Conservation (phyloP, 2,329 filamentous ascomycete genomes). For the Cadophora malorum region DNA sequence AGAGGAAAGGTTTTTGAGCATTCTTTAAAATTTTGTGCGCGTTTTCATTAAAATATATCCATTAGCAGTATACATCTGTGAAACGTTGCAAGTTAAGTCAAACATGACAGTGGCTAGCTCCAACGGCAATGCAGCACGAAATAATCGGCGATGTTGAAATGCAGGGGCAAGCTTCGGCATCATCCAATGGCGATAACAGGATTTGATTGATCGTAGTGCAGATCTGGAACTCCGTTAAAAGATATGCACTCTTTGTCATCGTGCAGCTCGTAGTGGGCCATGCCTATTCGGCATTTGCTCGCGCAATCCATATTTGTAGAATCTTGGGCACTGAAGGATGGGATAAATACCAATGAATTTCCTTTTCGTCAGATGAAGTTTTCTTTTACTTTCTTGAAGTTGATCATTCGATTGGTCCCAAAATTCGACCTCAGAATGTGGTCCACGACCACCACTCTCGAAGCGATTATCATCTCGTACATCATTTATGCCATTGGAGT, state of each 20-base stretch:
- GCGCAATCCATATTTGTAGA: not conserved
- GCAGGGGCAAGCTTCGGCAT: not conserved
- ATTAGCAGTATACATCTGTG: not conserved
- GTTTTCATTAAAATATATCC: not conserved
- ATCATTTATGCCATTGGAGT: conserved; percentile 12
- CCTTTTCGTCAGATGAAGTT: not conserved
- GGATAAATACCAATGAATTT: not conserved
- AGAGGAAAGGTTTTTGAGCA: not conserved
- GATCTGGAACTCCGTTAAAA: not conserved
- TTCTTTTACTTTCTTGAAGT: not conserved
- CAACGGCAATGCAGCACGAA: not conserved
- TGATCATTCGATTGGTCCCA: not conserved
- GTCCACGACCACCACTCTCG: not conserved
- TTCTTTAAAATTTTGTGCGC: not conserved
- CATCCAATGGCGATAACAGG: not conserved
- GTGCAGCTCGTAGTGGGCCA: not conserved
- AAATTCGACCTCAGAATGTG: not conserved
- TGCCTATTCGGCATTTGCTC: not conserved
- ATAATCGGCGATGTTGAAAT: not conserved
- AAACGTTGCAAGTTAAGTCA: not conserved
- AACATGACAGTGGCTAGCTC: not conserved
- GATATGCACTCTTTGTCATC: not conserved
- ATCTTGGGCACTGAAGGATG: not conserved
- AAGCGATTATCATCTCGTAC: not conserved
- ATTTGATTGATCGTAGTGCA: not conserved